Base-by-base conservation (phyloP, 2,329 filamentous ascomycete genomes). In the Aspergillus oerlinghausenensis region DNA sequence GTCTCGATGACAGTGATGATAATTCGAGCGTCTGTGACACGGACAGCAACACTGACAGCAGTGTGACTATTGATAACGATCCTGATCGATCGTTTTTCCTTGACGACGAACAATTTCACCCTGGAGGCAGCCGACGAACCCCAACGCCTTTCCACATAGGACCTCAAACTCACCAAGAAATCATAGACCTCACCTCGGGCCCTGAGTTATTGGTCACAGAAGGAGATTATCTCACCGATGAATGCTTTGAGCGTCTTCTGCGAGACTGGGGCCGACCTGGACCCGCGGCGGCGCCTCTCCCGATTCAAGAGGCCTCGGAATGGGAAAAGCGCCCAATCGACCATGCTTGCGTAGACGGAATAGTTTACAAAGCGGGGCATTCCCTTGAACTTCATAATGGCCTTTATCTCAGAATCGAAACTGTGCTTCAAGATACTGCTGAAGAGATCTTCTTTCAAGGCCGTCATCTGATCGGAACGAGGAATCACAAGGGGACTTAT, bases 361-460 rank as follows among this genome's bases (percentile, higher is more conserved):
- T 67, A 17, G 48, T 64, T 0, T 72, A 71, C 52, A 63, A 56
- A 11, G 25, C 55, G 2, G 70, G 69, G 0, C 69, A 71, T 51
- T 71, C 68, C 0, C 63, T 79, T 1, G 72, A 79, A 54, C 63
- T 79, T 1, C 43, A 60, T 0, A 69, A 77, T 49, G 67, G 65
- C 0, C 66, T 71, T 0, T 82, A 79, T 49, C 57, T 81, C 1
- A 70, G 69, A 0, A 75, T 82, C 3, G 59, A 61, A 9, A 53
- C 66, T 1, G 73, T 82, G 1, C 55, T 70, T 14, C 55, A 71
- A 61, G 58, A 70, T 5, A 8, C 55, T 0, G 60, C 52, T 0
- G 60, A 62, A 0, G 52, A 60, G 0, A 53, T 76, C 0, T 67
- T 67, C 0, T 63, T 84, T 2, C 64, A 67, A 42, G 79, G 80